Base-by-base conservation (phyloP, 768 basidiomycete genomes). In the Agrocybe pediades region DNA sequence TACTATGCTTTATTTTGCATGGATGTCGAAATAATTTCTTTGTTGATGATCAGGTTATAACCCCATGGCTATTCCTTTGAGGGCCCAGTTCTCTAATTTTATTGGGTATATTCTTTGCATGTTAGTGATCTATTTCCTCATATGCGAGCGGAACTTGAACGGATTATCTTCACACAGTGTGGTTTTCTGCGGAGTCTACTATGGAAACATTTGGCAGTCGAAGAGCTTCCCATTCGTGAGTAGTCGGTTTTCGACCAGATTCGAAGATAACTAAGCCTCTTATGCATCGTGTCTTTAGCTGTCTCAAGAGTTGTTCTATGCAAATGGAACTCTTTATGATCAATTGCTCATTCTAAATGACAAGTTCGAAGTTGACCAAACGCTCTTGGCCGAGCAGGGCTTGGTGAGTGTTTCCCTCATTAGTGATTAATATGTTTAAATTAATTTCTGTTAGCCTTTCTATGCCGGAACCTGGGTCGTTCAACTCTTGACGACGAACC, bases 121-220 rank as follows among this genome's bases (percentile, higher is more conserved):
- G 79, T 82, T 39, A 33, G 76, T 49, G n/a, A n/a, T n/a, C 54
- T 9, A 11, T 40, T 30, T 59, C 40, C 54, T 59, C 21, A 24
- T 15, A 8, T 15, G 16, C n/a, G n/a, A 24, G 24, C 19, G 19
- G 36, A 30, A n/a, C n/a, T n/a, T 26, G 11, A 33, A 41, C 15
- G 26, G 23, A 46, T 49, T 33, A 25, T 19, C 47, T 3, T 41
- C 20, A 15, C 11, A 40, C 44, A 72, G 74, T 46, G 66, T 79
- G 46, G 77, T 74, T 6, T 75, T 84, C 57, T 59, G 74, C 42
- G 80, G 62, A 2, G 80, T 84, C 7, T 85, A 80, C 62, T 84
- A 82, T 60, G 73, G 71, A 21, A 78, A 84, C 54, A 74, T 74
- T 6, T 84, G 82, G 82, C 68, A 79, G 49, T 78, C 77, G 41